These are phyloP conservation scores for Podospora bellae-mahoneyi DNA, from an alignment of 495 filamentous ascomycete genomes.

Conservation along the genomic window DNA sequence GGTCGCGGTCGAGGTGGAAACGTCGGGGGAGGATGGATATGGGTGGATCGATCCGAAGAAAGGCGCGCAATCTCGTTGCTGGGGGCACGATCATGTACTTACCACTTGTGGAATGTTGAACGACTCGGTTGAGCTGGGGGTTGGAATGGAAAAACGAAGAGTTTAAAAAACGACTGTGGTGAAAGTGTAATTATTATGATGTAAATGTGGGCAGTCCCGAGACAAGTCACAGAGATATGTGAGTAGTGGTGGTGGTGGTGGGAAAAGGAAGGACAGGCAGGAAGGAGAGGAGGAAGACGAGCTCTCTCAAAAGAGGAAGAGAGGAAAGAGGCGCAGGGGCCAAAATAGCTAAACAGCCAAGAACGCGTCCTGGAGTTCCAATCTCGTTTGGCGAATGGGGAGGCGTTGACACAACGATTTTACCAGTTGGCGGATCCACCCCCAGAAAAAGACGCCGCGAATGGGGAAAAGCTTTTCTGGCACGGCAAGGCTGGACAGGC, in stretches of 20 bases:
- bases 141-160: slow-evolving; percentile 12
- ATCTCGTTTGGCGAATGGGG: slow-evolving; percentile 15
- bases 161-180: slow-evolving; percentile 21
- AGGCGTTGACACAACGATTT: slow-evolving; percentile 14
- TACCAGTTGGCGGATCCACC: slow-evolving; percentile 2
- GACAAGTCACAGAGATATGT: not conserved
- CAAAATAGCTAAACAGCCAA: slow-evolving; percentile 19
- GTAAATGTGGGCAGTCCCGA: slow-evolving; percentile 12
- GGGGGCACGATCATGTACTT: not conserved
- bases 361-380: slow-evolving; percentile 15
- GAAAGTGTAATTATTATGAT: slow-evolving; percentile 19
- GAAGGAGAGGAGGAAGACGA: slow-evolving; percentile 9
- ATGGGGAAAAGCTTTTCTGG: slow-evolving; percentile 15
- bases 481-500: slow-evolving; percentile 11
- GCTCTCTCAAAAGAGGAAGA: not conserved
- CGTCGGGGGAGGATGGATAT: slow-evolving; percentile 2
- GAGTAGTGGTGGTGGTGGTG: not conserved
- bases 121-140: slow-evolving; percentile 11
- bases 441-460: slow-evolving; percentile 1
- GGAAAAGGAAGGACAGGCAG: not conserved
- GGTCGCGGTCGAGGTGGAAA: slow-evolving; percentile 4
- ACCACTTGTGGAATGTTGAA: slow-evolving; percentile 10
- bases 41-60: slow-evolving; percentile 5
- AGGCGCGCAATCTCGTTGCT: slow-evolving; percentile 12
- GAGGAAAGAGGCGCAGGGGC: slow-evolving; percentile 15